phyloP scores from a whole-genome alignment of 257 asterid genomes.

The Voacanga thouarsii region DNA sequence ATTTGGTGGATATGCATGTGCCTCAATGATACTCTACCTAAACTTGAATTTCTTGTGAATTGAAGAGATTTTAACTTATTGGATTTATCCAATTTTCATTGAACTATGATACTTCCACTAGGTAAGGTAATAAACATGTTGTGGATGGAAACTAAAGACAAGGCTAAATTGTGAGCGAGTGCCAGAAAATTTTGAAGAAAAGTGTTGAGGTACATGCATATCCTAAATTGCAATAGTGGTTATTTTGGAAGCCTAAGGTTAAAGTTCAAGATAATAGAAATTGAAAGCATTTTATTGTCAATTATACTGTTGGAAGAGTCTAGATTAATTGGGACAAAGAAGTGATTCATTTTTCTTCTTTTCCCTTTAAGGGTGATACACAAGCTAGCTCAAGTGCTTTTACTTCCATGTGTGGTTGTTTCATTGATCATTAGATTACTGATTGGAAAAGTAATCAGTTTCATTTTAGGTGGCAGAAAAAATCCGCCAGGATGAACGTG shows the following conservation, averaged over 20 bases:
- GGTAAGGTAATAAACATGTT: neutral
- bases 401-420: constrained; percentile 2
- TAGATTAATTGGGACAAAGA: neutral
- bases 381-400: neutral
- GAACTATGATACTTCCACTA: neutral
- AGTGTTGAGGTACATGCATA: neutral
- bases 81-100: neutral
- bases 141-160: neutral
- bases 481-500: constrained; percentile 75
- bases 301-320: neutral
- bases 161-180: neutral
- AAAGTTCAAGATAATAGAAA: neutral
- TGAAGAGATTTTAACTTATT: neutral
- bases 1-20: neutral
- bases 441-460: constrained; percentile 19
- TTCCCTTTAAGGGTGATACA: neutral
- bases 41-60: constrained; percentile 1
- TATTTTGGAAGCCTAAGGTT: neutral
- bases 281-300: neutral
- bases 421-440: constrained; percentile 4
- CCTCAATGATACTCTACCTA: neutral
- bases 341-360: neutral
- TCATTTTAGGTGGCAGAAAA: constrained; percentile 80
- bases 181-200: neutral
- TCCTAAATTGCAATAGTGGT: neutral